Evolutionary conservation across 1,139 yeast genomes (phyloP).

Genomic region (Zygosaccharomyces sapae): DNA sequence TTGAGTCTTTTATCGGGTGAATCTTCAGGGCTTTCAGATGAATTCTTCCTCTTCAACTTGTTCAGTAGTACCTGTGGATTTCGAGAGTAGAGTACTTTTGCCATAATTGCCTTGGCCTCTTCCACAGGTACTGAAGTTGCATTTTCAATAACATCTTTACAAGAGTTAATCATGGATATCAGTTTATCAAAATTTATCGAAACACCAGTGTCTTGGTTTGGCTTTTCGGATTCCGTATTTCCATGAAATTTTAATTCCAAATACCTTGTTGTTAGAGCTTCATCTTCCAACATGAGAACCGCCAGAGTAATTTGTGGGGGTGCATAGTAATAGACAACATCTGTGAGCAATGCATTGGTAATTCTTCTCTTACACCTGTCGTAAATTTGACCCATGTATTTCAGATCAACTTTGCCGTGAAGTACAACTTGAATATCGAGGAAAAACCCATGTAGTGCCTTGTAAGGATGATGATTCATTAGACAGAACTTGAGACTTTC

Average conservation of each 20-base stretch:
- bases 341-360: constrained; percentile 65
- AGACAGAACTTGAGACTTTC: constrained; percentile 75
- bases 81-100: constrained; percentile 57
- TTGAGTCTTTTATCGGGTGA: constrained; percentile 17
- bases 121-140: constrained; percentile 50
- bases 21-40: constrained; percentile 14
- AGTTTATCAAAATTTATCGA: constrained; percentile 42
- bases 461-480: constrained; percentile 80
- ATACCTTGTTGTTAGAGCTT: constrained; percentile 61
- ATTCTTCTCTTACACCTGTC: constrained; percentile 65
- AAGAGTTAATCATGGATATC: constrained; percentile 45
- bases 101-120: constrained; percentile 58
- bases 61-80: constrained; percentile 51
- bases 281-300: constrained; percentile 65
- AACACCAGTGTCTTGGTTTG: constrained; percentile 8
- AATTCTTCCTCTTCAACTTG: constrained; percentile 27
- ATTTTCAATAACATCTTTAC: constrained; percentile 46
- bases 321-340: constrained; percentile 69
- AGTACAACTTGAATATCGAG: constrained; percentile 76
- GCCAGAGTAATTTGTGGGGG: constrained; percentile 97
- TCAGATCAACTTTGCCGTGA: constrained; percentile 36
- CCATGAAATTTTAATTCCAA: constrained; percentile 52
- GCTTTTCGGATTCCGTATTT: constrained; percentile 15
- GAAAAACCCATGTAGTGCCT: constrained; percentile 87
- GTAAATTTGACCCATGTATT: constrained; percentile 47